Conservation (phyloP, 2,329 filamentous ascomycete genomes). For the Coniochaeta sp. region DNA sequence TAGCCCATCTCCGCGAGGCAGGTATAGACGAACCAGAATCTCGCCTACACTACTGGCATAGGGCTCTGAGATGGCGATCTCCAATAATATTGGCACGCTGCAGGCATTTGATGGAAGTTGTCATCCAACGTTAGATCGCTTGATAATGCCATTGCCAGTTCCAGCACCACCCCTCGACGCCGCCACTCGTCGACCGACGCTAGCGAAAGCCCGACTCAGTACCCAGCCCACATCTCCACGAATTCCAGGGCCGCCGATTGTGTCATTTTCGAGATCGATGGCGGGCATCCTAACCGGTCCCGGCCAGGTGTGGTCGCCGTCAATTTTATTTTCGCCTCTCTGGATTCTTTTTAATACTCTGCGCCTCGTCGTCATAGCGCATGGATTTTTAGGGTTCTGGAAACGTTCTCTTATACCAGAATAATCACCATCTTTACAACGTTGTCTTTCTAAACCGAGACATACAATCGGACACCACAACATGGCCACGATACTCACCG, state of each 20-base stretch:
- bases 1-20: neutral
- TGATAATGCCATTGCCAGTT: neutral
- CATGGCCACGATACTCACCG: conserved; percentile 23
- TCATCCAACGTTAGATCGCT: neutral
- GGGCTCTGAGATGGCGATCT: neutral
- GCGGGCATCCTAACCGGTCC: neutral
- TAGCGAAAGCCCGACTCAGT: neutral
- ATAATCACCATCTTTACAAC: neutral
- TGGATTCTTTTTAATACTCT: neutral
- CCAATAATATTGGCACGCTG: neutral
- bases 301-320: neutral
- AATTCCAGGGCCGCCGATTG: neutral
- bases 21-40: neutral
- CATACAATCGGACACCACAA: neutral
- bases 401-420: neutral
- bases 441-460: neutral
- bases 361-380: neutral
- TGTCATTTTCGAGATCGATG: neutral
- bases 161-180: neutral
- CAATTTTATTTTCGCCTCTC: neutral
- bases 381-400: neutral
- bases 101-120: neutral
- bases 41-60: neutral
- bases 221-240: neutral
- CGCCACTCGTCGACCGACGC: neutral